Evolutionary conservation across 192 early-diverging fungal genomes (phyloP).

Genomic region (Pilobolus umbonatus): DNA sequence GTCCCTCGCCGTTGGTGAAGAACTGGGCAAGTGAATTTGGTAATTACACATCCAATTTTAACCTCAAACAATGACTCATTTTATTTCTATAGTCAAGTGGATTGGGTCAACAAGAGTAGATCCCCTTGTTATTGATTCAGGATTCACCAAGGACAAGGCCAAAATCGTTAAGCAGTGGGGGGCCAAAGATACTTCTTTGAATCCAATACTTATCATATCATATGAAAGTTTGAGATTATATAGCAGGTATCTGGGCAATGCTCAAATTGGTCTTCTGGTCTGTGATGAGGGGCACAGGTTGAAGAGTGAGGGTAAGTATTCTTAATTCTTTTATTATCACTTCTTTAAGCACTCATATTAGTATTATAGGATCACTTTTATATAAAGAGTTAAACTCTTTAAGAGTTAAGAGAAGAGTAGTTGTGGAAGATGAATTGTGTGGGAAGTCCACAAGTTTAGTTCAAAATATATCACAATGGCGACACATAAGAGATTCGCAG

Average conservation of each 20-base stretch:
- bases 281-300: constrained; percentile 98
- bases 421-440: too few relatives aligned
- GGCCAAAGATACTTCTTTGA: constrained; percentile 78
- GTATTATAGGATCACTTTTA: too few relatives aligned
- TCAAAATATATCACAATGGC: neutral
- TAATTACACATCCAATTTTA: too few relatives aligned
- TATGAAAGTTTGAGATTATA: constrained; percentile 93
- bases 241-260: constrained; percentile 64
- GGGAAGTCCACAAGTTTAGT: neutral
- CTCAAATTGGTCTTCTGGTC: constrained; percentile 85
- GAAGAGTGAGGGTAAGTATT: constrained; percentile 85
- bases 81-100: constrained; percentile 71
- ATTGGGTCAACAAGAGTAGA: constrained; percentile 78
- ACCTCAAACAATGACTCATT: too few relatives aligned
- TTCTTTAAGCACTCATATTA: too few relatives aligned
- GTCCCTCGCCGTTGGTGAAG: constrained; percentile 90
- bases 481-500: neutral
- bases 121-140: constrained; percentile 86
- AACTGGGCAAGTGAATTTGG: constrained; percentile 98
- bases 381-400: too few relatives aligned
- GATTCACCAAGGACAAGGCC: constrained; percentile 83
- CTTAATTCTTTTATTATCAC: too few relatives aligned
- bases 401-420: too few relatives aligned
- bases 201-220: constrained; percentile 92
- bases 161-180: constrained; percentile 76